Conservation (phyloP, 192 early-diverging fungal species). For the Backusella mclennaniae region DNA sequence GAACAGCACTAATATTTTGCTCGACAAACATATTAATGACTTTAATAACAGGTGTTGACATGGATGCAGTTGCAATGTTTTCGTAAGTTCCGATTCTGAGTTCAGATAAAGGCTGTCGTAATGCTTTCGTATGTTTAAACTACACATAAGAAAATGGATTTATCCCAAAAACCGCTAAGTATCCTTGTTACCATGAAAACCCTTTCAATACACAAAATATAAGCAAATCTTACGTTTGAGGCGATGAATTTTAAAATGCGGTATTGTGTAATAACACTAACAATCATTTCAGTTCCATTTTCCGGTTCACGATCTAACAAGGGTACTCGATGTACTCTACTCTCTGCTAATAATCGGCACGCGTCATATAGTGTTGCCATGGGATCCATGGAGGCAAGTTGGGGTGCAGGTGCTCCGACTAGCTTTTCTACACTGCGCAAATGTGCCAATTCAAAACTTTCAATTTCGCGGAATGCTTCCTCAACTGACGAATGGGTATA, state of each 20-base stretch:
- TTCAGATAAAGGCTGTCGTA: constrained; percentile 33
- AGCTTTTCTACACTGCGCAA: constrained; percentile 64
- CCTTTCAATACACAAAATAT: constrained; percentile 23
- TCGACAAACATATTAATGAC: constrained; percentile 93
- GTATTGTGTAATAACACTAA: constrained; percentile 82
- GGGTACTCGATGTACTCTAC: constrained; percentile 85
- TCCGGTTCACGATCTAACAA: constrained; percentile 80
- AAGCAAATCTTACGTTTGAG: constrained; percentile 23
- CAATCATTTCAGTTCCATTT: constrained; percentile 79
- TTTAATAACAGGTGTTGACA: constrained; percentile 81
- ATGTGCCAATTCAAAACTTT: constrained; percentile 69
- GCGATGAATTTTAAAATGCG: constrained; percentile 37
- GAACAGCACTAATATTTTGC: constrained; percentile 86
- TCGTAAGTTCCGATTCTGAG: constrained; percentile 83
- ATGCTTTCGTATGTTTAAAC: constrained; percentile 31
- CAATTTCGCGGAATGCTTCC: constrained; percentile 85
- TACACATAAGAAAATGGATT: constrained; percentile 11
- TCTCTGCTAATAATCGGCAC: constrained; percentile 72
- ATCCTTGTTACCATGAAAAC: constrained; percentile 53
- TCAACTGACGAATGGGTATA: constrained; percentile 78
- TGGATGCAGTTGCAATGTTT: constrained; percentile 75
- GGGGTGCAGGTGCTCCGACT: constrained; percentile 57
- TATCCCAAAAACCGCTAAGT: constrained; percentile 59
- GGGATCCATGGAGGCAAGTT: constrained; percentile 80
- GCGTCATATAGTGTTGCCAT: constrained; percentile 87